Percentiles rank a stretch among this genome's conserved stretches.
Evolutionary conservation across 306 rosid species (phyloP).

Genomic region (Nissolia schottii): DNA sequence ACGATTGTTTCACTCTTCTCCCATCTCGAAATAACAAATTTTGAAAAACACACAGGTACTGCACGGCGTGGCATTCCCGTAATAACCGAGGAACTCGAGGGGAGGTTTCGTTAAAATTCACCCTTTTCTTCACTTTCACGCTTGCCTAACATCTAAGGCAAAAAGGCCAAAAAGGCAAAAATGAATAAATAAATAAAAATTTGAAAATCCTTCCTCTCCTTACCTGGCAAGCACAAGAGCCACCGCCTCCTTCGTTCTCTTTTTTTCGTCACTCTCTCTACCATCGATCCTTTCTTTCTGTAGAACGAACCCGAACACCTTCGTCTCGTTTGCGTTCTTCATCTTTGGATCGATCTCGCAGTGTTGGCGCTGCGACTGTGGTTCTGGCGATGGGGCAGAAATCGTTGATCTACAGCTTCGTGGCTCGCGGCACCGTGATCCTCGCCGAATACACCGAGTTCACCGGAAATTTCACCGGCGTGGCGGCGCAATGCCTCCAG

Average conservation of each 20-base stretch:
- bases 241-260: neutral
- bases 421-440: slow-evolving; percentile 80
- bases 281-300: slow-evolving; percentile 18
- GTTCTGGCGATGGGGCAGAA: slow-evolving; percentile 81
- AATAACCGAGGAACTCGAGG: slow-evolving; percentile 9
- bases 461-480: slow-evolving; percentile 75
- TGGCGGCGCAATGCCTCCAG: slow-evolving; percentile 92
- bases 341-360: neutral
- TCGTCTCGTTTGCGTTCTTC: neutral
- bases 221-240: neutral
- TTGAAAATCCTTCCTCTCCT: neutral
- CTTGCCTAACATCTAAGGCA: slow-evolving; percentile 58
- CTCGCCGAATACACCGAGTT: slow-evolving; percentile 84
- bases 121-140: slow-evolving; percentile 37
- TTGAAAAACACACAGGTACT: neutral
- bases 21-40: neutral
- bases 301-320: neutral
- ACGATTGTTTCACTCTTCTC: too few species aligned
- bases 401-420: slow-evolving; percentile 93
- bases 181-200: too few species aligned
- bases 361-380: slow-evolving; percentile 23
- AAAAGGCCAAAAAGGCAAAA: neutral
- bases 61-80: slow-evolving; percentile 42
- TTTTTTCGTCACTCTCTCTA: neutral
- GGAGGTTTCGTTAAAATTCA: slow-evolving; percentile 5